Percentiles rank a stretch among this genome's conserved stretches.
Conservation (phyloP, 257 asterid genomes). For the Solanum chilense region DNA sequence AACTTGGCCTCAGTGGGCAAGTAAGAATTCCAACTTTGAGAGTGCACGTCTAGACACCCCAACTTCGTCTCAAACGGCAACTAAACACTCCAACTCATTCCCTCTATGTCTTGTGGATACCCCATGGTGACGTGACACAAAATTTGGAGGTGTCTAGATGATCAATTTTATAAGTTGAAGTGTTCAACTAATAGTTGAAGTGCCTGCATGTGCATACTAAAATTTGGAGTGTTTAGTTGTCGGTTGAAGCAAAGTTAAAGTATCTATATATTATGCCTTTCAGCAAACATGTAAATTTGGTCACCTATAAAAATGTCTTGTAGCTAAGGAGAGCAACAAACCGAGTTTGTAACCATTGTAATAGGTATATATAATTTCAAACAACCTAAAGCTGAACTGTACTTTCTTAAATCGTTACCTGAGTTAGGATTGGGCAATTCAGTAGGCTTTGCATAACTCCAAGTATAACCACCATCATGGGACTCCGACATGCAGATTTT, state of each 20-base stretch:
- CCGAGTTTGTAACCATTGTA: background rate
- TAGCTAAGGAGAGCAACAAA: background rate
- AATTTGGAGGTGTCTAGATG: background rate
- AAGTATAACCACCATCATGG: conserved; percentile 66
- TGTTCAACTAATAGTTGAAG: background rate
- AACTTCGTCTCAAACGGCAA: background rate
- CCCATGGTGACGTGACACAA: background rate
- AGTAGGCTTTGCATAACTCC: conserved; percentile 77
- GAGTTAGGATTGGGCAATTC: conserved; percentile 89
- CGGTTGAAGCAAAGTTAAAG: background rate
- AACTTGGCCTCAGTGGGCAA: background rate
- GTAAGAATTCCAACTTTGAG: background rate
- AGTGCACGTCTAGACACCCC: background rate
- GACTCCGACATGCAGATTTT: conserved; percentile 86
- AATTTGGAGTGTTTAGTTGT: background rate
- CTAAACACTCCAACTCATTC: background rate
- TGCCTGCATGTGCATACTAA: background rate
- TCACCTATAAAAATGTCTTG: background rate
- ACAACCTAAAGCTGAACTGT: background rate
- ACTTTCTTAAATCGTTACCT: conserved; percentile 25
- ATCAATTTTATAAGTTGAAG: background rate
- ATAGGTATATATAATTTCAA: background rate
- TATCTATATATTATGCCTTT: background rate
- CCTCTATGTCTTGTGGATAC: background rate
- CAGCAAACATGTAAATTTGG: background rate